phyloP scores from a whole-genome alignment of 148 eudicot genomes.

The Rhododendron ovatum region DNA sequence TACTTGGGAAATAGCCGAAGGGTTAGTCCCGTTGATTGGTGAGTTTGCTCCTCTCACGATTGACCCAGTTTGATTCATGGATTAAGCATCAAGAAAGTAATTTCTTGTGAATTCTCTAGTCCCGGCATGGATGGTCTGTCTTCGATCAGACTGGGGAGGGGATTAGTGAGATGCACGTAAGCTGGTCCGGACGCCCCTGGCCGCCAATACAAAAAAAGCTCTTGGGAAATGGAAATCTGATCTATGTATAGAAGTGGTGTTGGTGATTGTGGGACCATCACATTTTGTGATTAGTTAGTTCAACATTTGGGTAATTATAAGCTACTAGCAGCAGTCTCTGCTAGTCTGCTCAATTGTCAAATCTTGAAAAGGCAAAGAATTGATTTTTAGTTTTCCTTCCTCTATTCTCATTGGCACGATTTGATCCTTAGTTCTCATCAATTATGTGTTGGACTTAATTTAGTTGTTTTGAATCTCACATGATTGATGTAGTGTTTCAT shows the following conservation, averaged over 20 bases:
- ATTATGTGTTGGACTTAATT: neutral
- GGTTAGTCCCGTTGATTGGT: too few relatives aligned
- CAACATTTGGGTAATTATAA: neutral
- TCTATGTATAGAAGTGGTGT: conserved; percentile 3
- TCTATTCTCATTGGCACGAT: neutral
- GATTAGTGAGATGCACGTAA: neutral
- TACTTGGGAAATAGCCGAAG: neutral
- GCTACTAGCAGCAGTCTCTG: neutral
- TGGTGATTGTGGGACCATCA: conserved; percentile 27
- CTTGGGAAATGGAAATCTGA: neutral
- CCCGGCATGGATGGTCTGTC: too few relatives aligned
- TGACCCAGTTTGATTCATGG: neutral
- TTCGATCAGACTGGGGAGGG: too few relatives aligned
- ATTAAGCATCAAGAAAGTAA: neutral
- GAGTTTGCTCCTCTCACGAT: too few relatives aligned
- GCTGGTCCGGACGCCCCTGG: neutral
- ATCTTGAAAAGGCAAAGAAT: neutral
- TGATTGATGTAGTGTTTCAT: neutral
- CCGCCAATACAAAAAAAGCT: neutral
- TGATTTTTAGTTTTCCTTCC: neutral
- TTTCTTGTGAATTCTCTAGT: neutral
- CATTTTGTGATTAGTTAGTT: neutral
- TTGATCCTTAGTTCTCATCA: neutral
- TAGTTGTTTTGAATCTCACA: neutral
- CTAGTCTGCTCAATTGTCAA: neutral